A percentile compares a stretch with the other conserved stretches of the same genome.
Conservation (phyloP, 2,329 filamentous ascomycete species). For the Colletotrichum lupini region DNA sequence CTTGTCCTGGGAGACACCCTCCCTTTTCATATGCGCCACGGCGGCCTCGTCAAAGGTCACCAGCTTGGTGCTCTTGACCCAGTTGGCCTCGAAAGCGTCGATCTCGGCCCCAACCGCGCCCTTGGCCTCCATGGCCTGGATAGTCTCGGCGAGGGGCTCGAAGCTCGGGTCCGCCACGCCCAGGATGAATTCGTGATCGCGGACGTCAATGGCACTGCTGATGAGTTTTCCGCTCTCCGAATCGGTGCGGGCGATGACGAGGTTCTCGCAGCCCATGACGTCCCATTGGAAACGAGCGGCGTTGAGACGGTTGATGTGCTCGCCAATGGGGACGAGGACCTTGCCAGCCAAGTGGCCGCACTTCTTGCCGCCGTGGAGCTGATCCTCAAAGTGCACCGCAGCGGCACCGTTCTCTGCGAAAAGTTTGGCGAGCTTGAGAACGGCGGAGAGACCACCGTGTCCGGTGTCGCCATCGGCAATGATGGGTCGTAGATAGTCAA, state of each 20-base stretch:
- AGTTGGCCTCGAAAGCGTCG: conserved; percentile 85
- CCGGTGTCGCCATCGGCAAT: conserved; percentile 97
- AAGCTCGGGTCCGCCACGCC: conserved; percentile 80
- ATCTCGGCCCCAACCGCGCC: conserved; percentile 85
- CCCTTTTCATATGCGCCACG: conserved; percentile 75
- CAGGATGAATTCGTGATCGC: conserved; percentile 97
- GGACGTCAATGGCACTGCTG: conserved; percentile 89
- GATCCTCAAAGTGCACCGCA: conserved; percentile 97
- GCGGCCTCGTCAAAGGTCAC: conserved; percentile 94
- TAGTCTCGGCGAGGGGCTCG: conserved; percentile 85
- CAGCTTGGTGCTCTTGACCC: conserved; percentile 88
- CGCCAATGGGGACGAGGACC: conserved; percentile 90
- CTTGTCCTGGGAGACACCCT: conserved; percentile 71
- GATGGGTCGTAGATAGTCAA: conserved; percentile 94
- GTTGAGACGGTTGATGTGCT: conserved; percentile 95
- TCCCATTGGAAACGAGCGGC: conserved; percentile 98
- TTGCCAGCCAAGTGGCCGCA: conserved; percentile 97
- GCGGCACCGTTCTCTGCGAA: conserved; percentile 98
- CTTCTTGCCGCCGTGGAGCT: conserved; percentile 98
- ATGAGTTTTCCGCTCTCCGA: conserved; percentile 93
- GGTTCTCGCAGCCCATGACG: conserved; percentile 94
- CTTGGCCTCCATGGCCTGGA: conserved; percentile 88
- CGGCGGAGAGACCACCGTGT: conserved; percentile 91
- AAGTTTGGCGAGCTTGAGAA: conserved; percentile 95
- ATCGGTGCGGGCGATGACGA: conserved; percentile 94